Percentiles rank a stretch among this genome's conserved stretches.
phyloP scores from a whole-genome alignment of 805 yeast species.

The Suhomyces vadensis region DNA sequence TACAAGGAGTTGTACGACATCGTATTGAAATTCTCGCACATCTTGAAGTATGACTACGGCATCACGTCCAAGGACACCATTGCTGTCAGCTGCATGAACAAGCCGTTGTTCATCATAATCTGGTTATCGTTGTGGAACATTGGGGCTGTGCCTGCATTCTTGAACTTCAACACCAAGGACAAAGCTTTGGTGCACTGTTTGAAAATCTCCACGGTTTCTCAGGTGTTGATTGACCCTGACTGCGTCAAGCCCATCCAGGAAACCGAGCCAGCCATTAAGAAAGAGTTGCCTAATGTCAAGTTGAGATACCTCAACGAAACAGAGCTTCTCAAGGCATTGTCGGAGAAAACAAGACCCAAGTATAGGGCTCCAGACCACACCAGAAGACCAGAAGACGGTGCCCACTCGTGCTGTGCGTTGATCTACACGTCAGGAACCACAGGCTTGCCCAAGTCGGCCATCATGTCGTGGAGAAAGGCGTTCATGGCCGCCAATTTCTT shows the following conservation, averaged over 20 bases:
- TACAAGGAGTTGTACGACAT: slow-evolving; percentile 68
- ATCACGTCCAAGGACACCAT: slow-evolving; percentile 67
- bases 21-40: slow-evolving; percentile 63
- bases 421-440: slow-evolving; percentile 95
- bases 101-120: slow-evolving; percentile 73
- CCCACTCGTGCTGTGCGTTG: slow-evolving; percentile 64
- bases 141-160: slow-evolving; percentile 85
- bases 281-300: slow-evolving; percentile 37
- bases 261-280: slow-evolving; percentile 44
- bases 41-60: slow-evolving; percentile 62
- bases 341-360: slow-evolving; percentile 43
- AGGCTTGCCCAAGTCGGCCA: slow-evolving; percentile 91
- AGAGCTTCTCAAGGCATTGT: slow-evolving; percentile 44
- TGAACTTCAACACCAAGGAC: slow-evolving; percentile 77
- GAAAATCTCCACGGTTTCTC: slow-evolving; percentile 60
- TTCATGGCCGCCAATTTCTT: slow-evolving; percentile 69
- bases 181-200: slow-evolving; percentile 79
- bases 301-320: slow-evolving; percentile 55
- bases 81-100: slow-evolving; percentile 77
- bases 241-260: slow-evolving; percentile 53
- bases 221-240: slow-evolving; percentile 74
- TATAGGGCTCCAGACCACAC: slow-evolving; percentile 56
- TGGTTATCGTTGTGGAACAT: slow-evolving; percentile 91
- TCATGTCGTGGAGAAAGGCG: slow-evolving; percentile 87
- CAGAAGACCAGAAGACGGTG: slow-evolving; percentile 59